phyloP scores from a whole-genome alignment of 768 basidiomycete genomes.

The Cystofilobasidium macerans region DNA sequence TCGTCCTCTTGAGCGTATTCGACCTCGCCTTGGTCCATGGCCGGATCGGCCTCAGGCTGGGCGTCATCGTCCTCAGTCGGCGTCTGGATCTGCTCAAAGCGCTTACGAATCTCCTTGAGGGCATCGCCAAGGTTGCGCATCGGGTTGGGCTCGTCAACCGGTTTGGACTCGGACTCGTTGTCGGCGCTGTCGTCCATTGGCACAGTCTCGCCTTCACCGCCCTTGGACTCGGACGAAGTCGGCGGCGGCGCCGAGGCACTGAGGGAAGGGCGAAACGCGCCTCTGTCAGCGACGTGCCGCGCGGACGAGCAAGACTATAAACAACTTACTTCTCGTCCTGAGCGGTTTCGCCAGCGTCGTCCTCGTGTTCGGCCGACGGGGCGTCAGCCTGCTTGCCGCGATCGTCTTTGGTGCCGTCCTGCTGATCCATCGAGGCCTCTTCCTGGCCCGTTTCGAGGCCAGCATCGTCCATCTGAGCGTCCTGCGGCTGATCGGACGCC shows the following conservation, averaged over 20 bases:
- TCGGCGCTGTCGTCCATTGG: constrained; percentile 17
- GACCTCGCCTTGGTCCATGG: constrained; percentile 41
- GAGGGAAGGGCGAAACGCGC: neutral
- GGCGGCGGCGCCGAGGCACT: constrained; percentile 21
- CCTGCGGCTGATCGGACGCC: constrained; percentile 23
- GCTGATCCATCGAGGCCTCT: constrained; percentile 24
- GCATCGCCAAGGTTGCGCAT: constrained; percentile 70
- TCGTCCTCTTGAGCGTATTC: constrained; percentile 69
- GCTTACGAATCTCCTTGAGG: constrained; percentile 64
- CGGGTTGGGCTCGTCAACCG: constrained; percentile 23
- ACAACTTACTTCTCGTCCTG: constrained; percentile 23
- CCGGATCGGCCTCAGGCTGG: constrained; percentile 32
- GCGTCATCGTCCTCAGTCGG: constrained; percentile 42
- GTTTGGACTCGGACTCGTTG: constrained; percentile 10
- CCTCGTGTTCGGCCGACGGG: constrained; percentile 14
- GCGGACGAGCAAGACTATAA: neutral
- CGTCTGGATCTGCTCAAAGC: constrained; percentile 63
- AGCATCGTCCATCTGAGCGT: constrained; percentile 26
- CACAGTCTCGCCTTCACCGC: constrained; percentile 23
- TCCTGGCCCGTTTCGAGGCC: constrained; percentile 28
- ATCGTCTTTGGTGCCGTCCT: constrained; percentile 25
- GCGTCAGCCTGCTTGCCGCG: constrained; percentile 24
- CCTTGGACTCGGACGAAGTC: constrained; percentile 22
- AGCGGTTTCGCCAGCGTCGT: constrained; percentile 22
- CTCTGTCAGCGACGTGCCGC: neutral